These are phyloP conservation scores for Leccinum imitatum DNA, from an alignment of 768 basidiomycete species.

Conservation along the genomic window DNA sequence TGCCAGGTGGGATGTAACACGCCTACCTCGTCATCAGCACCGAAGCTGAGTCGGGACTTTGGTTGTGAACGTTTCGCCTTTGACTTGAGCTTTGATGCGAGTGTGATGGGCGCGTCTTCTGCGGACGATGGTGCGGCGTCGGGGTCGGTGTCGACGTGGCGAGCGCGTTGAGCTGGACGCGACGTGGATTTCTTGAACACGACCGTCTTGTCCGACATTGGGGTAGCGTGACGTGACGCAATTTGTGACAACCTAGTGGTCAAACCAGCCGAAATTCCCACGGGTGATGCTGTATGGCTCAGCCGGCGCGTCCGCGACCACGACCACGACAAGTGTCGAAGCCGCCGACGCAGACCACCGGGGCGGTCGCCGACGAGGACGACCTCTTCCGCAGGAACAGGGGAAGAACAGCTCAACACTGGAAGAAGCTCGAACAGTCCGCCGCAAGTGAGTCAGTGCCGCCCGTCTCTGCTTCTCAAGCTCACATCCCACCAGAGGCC, in stretches of 20 bases:
- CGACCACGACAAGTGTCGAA: slow-evolving; percentile 47
- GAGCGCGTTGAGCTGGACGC: slow-evolving; percentile 39
- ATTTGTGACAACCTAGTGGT: slow-evolving; percentile 17
- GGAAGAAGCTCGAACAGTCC: slow-evolving; percentile 58
- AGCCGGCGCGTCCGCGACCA: slow-evolving; percentile 44
- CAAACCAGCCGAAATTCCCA: slow-evolving; percentile 23
- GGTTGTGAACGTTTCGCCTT: slow-evolving; percentile 65
- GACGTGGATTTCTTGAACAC: slow-evolving; percentile 45
- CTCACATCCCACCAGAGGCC: slow-evolving; percentile 24
- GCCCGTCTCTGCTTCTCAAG: background rate
- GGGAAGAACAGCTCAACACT: slow-evolving; percentile 52
- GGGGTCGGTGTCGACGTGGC: slow-evolving; percentile 38
- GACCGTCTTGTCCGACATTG: slow-evolving; percentile 28
- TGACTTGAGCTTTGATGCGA: slow-evolving; percentile 69
- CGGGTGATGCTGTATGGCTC: slow-evolving; percentile 25
- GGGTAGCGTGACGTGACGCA: slow-evolving; percentile 24
- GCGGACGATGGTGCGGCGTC: slow-evolving; percentile 18
- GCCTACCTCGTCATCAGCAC: slow-evolving; percentile 63
- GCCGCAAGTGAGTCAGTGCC: slow-evolving; percentile 48
- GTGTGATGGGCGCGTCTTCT: slow-evolving; percentile 51
- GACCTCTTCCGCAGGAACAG: slow-evolving; percentile 69
- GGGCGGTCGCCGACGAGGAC: slow-evolving; percentile 52
- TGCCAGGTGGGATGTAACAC: slow-evolving; percentile 12
- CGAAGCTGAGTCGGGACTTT: slow-evolving; percentile 76
- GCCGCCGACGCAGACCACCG: slow-evolving; percentile 6